A percentile compares a stretch with the other conserved stretches of the same genome.
Evolutionary conservation across 495 filamentous ascomycete species (phyloP).

Genomic region (Xylaria scruposa): DNA sequence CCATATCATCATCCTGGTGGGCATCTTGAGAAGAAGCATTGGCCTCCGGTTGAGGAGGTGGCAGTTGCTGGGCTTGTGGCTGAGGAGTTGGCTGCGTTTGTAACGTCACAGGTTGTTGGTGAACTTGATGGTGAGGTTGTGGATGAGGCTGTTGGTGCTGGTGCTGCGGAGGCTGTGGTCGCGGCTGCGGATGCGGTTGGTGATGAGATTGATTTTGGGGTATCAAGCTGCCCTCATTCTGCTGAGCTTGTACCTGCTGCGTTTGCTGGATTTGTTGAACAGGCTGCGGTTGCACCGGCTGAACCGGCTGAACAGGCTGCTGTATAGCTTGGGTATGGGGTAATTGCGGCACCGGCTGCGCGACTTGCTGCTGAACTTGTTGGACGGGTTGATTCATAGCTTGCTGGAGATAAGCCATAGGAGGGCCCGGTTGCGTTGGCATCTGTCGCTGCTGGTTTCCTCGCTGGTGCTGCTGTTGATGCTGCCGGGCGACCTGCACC

Average conservation of each 20-base stretch:
- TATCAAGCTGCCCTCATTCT: conserved; percentile 39
- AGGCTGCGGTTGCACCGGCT: conserved; percentile 35
- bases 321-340: conserved; percentile 41
- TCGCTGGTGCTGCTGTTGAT: conserved; percentile 41
- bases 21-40: conserved; percentile 41
- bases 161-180: conserved; percentile 37
- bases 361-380: conserved; percentile 37
- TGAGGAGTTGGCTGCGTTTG: conserved; percentile 40
- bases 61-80: conserved; percentile 34
- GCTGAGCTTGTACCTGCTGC: conserved; percentile 38
- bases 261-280: conserved; percentile 29
- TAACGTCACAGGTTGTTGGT: conserved; percentile 40
- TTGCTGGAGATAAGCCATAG: conserved; percentile 40
- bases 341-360: conserved; percentile 39
- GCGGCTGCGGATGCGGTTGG: conserved; percentile 38
- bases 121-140: conserved; percentile 52
- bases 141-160: conserved; percentile 47
- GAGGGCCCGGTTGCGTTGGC: conserved; percentile 35
- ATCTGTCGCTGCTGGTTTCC: conserved; percentile 42
- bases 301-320: conserved; percentile 41
- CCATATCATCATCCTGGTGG: conserved; percentile 53
- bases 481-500: conserved; percentile 43
- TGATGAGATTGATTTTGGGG: conserved; percentile 40
- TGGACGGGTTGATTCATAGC: conserved; percentile 44
- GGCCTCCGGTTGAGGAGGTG: conserved; percentile 46